These are phyloP conservation scores for Zygosaccharomyces pseudobailii DNA, from an alignment of 1,139 yeast species.

Conservation along the genomic window DNA sequence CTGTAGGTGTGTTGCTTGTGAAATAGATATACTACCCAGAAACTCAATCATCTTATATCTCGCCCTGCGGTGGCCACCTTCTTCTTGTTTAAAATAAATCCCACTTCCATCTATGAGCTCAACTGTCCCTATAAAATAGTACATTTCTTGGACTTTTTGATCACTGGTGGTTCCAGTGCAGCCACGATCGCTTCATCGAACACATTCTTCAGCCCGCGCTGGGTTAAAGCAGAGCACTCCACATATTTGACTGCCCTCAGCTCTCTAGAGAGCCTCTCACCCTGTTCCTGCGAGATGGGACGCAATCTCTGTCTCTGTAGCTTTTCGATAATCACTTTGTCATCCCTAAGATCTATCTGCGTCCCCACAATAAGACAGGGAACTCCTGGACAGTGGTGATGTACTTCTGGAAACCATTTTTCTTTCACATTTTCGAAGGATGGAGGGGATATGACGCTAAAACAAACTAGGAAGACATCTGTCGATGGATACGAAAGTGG, in stretches of 20 bases:
- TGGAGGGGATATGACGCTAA: slow-evolving; percentile 93
- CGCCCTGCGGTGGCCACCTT: neutral
- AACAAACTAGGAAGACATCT: slow-evolving; percentile 91
- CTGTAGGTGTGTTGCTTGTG: neutral
- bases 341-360: slow-evolving; percentile 90
- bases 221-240: slow-evolving; percentile 97
- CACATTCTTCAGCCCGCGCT: slow-evolving; percentile 90
- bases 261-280: slow-evolving; percentile 89
- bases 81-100: neutral
- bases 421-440: slow-evolving; percentile 97
- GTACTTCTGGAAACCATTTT: slow-evolving; percentile 98
- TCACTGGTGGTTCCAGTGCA: slow-evolving; percentile 86
- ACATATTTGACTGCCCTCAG: slow-evolving; percentile 93
- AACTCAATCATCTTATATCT: neutral
- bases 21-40: neutral
- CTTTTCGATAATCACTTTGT: slow-evolving; percentile 83
- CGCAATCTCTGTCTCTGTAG: slow-evolving; percentile 84
- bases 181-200: slow-evolving; percentile 98
- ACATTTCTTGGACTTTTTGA: slow-evolving; percentile 72
- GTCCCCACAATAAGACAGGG: slow-evolving; percentile 96
- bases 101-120: slow-evolving; percentile 7
- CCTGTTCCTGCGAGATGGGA: slow-evolving; percentile 82
- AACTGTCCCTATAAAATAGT: slow-evolving; percentile 51
- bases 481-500: slow-evolving; percentile 96
- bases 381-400: slow-evolving; percentile 96